phyloP scores from a whole-genome alignment of 345 rosid species.

The Psidium friedrichsthalianum region DNA sequence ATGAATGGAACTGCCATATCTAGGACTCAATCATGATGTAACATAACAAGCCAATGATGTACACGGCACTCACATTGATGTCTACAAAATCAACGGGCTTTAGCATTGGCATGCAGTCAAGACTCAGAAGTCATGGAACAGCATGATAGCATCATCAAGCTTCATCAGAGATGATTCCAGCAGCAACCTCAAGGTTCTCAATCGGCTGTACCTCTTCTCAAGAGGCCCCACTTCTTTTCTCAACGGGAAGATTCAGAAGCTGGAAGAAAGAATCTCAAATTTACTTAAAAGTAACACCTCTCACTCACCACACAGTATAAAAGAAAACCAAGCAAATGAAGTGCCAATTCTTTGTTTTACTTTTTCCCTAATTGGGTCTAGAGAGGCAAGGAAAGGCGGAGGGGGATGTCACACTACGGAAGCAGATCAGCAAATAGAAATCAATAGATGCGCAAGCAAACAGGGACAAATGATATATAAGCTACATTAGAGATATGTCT shows the following conservation, averaged over 20 bases:
- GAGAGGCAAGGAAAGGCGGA: neutral
- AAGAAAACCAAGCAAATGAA: neutral
- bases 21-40: neutral
- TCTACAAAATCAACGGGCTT: neutral
- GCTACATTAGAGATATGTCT: neutral
- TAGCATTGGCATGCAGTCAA: neutral
- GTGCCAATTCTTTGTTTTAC: neutral
- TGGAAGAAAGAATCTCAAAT: slow-evolving; percentile 12
- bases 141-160: slow-evolving; percentile 70
- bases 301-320: neutral
- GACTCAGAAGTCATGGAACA: slow-evolving; percentile 62
- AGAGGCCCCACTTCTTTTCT: slow-evolving; percentile 25
- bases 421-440: neutral
- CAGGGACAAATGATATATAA: neutral
- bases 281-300: neutral
- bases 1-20: neutral
- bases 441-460: neutral
- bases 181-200: slow-evolving; percentile 25
- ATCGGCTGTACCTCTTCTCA: slow-evolving; percentile 16
- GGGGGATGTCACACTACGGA: neutral
- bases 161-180: slow-evolving; percentile 43
- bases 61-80: neutral
- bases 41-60: neutral
- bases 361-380: neutral
- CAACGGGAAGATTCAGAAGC: slow-evolving; percentile 29